Evolutionary conservation across 202 grass and related monocot species (phyloP).

Genomic region (Saccharum hybrid): DNA sequence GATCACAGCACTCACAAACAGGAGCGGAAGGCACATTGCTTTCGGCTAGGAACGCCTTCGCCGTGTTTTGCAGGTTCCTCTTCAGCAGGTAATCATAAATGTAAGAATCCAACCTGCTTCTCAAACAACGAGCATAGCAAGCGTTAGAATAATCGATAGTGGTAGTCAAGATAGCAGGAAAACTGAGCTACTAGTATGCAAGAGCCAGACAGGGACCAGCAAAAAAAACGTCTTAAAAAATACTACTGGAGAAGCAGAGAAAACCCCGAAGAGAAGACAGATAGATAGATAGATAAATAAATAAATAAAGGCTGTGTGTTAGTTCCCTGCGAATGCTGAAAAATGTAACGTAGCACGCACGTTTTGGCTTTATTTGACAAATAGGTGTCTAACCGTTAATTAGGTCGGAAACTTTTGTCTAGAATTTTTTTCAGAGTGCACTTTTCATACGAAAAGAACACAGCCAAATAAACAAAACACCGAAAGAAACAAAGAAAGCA

Average conservation of each 20-base stretch:
- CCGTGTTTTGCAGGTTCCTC: constrained; percentile 66
- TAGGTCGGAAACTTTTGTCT: too few relatives aligned
- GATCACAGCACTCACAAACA: constrained; percentile 61
- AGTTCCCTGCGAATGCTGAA: too few relatives aligned
- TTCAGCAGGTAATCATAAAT: constrained; percentile 84
- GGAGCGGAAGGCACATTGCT: constrained; percentile 61
- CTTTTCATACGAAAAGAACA: too few relatives aligned
- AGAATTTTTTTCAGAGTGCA: too few relatives aligned
- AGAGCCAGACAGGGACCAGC: not conserved
- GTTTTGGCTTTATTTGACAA: too few relatives aligned
- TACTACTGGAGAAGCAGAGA: not conserved
- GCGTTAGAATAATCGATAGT: constrained; percentile 24
- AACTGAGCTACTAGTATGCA: not conserved
- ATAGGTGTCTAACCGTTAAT: too few relatives aligned
- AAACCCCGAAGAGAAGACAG: constrained; percentile 3
- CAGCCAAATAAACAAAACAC: not conserved
- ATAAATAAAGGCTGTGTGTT: not conserved
- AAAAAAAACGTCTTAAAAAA: not conserved
- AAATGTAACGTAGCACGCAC: too few relatives aligned
- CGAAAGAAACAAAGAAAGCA: constrained; percentile 1
- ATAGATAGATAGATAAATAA: not conserved
- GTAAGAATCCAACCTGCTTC: constrained; percentile 76
- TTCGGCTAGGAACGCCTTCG: constrained; percentile 73
- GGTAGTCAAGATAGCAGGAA: not conserved
- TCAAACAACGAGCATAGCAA: constrained; percentile 29